Conservation (phyloP, 208 protist species). For the Trypanosoma mega region DNA sequence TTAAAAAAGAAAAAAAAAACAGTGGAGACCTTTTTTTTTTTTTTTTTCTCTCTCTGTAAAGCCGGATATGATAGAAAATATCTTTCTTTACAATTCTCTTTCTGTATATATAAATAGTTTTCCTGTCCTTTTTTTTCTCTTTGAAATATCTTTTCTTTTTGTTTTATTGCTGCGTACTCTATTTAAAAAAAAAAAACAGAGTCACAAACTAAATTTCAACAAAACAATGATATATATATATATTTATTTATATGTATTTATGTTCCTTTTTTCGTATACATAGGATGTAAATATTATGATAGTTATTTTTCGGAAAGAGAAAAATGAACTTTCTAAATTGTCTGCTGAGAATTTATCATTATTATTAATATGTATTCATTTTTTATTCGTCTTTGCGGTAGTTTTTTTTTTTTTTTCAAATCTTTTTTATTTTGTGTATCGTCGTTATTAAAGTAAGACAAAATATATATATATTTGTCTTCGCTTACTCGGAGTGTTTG, state of each 20-base stretch:
- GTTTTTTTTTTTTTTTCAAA: neutral
- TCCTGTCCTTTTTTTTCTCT: no score
- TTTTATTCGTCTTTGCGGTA: neutral
- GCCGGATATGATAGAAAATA: no score
- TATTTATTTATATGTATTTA: slow-evolving; percentile 8
- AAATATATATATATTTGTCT: slow-evolving; percentile 14
- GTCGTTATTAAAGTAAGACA: no score
- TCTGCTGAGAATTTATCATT: no score
- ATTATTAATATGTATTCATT: slow-evolving; percentile 1
- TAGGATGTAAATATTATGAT: no score
- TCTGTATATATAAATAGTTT: no score
- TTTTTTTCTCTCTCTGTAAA: no score
- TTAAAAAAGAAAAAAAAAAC: no score
- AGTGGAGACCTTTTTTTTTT: slow-evolving; percentile 1
- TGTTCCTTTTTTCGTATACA: slow-evolving; percentile 1
- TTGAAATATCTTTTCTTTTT: neutral
- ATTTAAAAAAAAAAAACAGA: no score
- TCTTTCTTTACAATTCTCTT: no score
- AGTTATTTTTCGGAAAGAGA: neutral
- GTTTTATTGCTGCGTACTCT: neutral
- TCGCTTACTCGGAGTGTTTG: neutral
- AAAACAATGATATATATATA: slow-evolving; percentile 1
- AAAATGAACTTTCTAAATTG: no score
- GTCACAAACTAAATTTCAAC: no score
- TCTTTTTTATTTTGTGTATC: neutral